Base-by-base conservation (phyloP, 1,284 basidiomycete genomes). In the Naganishia albida region DNA sequence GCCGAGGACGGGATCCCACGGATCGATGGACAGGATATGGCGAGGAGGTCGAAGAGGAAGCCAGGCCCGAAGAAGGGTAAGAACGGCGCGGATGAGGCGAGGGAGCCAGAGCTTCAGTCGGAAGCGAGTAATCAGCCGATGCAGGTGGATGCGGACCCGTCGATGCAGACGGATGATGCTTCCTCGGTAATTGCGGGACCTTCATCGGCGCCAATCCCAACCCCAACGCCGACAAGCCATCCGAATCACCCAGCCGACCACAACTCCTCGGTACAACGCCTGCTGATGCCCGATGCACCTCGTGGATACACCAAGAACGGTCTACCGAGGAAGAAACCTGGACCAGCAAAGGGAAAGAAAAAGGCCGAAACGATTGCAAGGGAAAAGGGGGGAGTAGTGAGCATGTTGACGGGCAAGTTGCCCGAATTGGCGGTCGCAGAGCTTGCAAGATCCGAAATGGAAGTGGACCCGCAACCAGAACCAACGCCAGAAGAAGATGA, bases 221-320 rank as follows among this genome's bases (percentile, higher is more conserved):
- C n/a, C 8, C 23, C 28, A n/a, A 16, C 16, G 16, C 6, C 8
- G 26, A 23, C 26, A 34, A 25, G 44, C 26, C 40, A 42, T 46
- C 34, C 30, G 52, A 34, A 26, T 4, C 39, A 20, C 55, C n/a
- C 4, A 13, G 39, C 12, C 13, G 55, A 57, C 7, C 39, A 25
- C 18, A 23, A 20, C 18, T 23, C 46, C 46, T 12, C 23, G 10
- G 16, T 56, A 7, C 46, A 60, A 39, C 46, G 57, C 8, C 15
- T 60, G n/a, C 26, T 60, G 16, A 30, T 60, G 20, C 57, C 57
- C 20, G 55, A 59, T 44, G 64, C 64, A 3, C 64, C 64, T 6
- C 52, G 13, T n/a, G 64, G 64, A 15, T 62, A 50, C 38, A 65
- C 64, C 18, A 65, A 62, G 39, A 12, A 20, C 26, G 64, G 64